Base-by-base conservation (phyloP, 2,329 filamentous ascomycete species). In the Penicillium capsulatum region DNA sequence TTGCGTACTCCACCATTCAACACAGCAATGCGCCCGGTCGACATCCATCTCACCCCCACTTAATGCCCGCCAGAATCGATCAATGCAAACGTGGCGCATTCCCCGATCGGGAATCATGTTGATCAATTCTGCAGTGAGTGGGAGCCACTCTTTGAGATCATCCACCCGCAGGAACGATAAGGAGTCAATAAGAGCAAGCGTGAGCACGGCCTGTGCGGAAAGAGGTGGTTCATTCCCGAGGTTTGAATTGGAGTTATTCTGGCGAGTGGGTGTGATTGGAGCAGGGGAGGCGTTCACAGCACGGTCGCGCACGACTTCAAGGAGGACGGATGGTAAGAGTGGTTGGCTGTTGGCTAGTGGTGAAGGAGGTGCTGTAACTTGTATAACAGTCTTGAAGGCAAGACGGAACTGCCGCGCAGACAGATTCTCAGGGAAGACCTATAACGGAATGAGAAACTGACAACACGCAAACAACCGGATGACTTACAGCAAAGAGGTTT, bases 1-100 rank as follows among this genome's bases (percentile, higher is more conserved):
- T 42, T 76, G 61, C 61, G 79, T 67, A 66, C 81, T 85, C 90
- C 90, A 95, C 90, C 90, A 96, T 2, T 80, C 79, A 13, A 94
- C 84, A 34, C 84, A 88, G 20, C 85, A 75, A 28, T 83, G 79
- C 5, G 86, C 83, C 44, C 88, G 76, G 59, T 94, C 86, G 16
- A 94, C 83, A 64, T 95, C 89, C 80, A 95, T 84, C 67, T 94
- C 88, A 3, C 88, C 88, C 52, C 77, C 81, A 28, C 82, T 82
- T 7, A 95, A 66, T 2, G 88, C 76, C 42, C 92, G 82, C 81
- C 86, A 89, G 62, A 94, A 84, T 34, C 88, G 73, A 47, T 80
- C 75, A 57, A 81, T 80, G 26, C 82, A 86, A 2, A 72, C 69
- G 32, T 81, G 75, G 30, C 81, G 74, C 70, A 90, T 79, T 3